These are phyloP conservation scores for Prorocentrum cordatum DNA, from an alignment of 169 alveolate genomes.

Conservation along the genomic window DNA sequence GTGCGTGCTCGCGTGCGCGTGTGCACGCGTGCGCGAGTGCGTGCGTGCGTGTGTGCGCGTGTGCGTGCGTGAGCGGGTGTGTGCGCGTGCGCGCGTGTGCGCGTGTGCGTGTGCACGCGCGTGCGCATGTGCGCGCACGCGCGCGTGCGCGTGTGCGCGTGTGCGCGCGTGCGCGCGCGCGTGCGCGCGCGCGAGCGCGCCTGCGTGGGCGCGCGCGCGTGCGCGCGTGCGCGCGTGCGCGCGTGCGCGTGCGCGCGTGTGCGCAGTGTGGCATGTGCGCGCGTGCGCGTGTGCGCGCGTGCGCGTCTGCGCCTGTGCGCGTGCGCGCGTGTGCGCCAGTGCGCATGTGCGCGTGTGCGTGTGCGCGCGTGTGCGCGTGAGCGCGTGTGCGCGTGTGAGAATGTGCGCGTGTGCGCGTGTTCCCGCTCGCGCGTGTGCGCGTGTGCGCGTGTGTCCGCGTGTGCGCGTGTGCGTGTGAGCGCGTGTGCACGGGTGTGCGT, in stretches of 20 bases:
- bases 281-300: not conserved
- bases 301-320: not conserved
- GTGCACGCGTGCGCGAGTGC: not conserved
- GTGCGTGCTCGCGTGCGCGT: not conserved
- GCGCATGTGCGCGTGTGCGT: not conserved
- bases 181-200: not conserved
- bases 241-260: not conserved
- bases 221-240: not conserved
- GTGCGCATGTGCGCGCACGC: not conserved
- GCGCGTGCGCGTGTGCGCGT: not conserved
- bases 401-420: not conserved
- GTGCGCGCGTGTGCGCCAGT: not conserved
- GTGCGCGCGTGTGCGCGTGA: not conserved
- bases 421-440: not conserved
- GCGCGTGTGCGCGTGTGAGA: not conserved
- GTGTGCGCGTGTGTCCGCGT: not conserved
- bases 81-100: not conserved
- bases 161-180: not conserved
- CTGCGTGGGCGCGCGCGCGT: not conserved
- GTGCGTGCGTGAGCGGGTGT: not conserved
- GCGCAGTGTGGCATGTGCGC: not conserved
- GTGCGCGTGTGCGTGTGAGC: not conserved
- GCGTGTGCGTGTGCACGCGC: not conserved
- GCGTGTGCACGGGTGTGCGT: not conserved
- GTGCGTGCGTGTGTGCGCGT: not conserved